These are phyloP conservation scores for Sporisorium exsertum DNA, from an alignment of 1,284 basidiomycete species.

Conservation along the genomic window DNA sequence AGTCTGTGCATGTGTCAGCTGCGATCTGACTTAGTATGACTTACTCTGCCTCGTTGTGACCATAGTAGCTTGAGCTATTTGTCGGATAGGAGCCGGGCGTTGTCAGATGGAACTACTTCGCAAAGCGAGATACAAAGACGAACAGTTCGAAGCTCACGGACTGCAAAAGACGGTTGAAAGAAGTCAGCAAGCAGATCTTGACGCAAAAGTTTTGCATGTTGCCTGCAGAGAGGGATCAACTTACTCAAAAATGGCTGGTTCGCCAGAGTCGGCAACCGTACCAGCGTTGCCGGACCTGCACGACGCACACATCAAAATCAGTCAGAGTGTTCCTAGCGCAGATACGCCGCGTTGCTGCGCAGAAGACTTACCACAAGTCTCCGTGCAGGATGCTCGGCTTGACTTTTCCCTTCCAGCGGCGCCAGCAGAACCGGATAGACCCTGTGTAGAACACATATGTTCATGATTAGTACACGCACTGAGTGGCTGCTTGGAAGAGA, in stretches of 20 bases:
- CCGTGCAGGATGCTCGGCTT: conserved; percentile 42
- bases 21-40: background rate
- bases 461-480: background rate
- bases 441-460: background rate
- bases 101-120: background rate
- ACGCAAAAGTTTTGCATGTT: background rate
- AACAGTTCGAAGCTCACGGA: conserved; percentile 13
- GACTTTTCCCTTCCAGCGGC: conserved; percentile 43
- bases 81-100: background rate
- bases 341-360: too few relatives aligned
- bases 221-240: background rate
- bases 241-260: conserved; percentile 45
- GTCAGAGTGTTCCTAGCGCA: background rate
- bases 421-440: conserved; percentile 37
- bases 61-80: conserved; percentile 44
- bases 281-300: conserved; percentile 47
- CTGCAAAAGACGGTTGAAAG: background rate
- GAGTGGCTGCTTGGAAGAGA: too few relatives aligned
- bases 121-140: background rate
- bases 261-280: conserved; percentile 22
- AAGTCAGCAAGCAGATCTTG: background rate
- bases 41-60: conserved; percentile 51
- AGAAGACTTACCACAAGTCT: conserved; percentile 37
- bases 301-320: background rate
- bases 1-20: background rate